A percentile compares a stretch with the other conserved stretches of the same genome.
Conservation (phyloP, 345 rosid genomes). For the Populus alba region DNA sequence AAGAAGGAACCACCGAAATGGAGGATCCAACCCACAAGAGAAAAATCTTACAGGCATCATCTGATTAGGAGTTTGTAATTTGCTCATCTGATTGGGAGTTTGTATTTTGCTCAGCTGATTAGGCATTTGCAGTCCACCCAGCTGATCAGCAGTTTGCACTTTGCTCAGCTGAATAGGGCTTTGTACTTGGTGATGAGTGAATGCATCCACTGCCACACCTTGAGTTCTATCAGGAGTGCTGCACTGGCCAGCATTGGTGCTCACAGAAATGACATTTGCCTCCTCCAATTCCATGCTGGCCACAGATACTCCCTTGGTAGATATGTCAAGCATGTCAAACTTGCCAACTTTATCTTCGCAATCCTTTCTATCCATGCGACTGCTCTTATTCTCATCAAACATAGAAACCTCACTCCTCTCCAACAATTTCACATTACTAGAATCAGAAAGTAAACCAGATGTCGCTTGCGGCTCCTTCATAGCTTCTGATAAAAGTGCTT, state of each 20-base stretch:
- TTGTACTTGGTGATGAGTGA: conserved; percentile 11
- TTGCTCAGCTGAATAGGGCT: conserved; percentile 26
- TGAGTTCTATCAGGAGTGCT: conserved; percentile 11
- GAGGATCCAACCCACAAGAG: conserved; percentile 8
- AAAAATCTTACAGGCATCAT: background rate
- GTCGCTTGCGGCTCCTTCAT: conserved; percentile 29
- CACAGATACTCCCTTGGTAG: conserved; percentile 20
- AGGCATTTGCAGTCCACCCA: background rate
- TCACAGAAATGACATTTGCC: conserved; percentile 23
- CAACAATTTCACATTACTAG: conserved; percentile 11
- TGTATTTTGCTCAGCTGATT: conserved; percentile 16
- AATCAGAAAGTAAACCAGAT: conserved; percentile 22
- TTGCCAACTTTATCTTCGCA: conserved; percentile 13
- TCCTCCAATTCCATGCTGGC: conserved; percentile 26
- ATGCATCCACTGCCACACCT: conserved; percentile 10
- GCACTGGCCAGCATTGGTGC: conserved; percentile 15
- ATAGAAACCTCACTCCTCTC: conserved; percentile 19
- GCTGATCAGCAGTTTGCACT: background rate
- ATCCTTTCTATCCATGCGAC: conserved; percentile 16
- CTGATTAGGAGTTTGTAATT: too few relatives aligned
- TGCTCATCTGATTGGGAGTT: background rate
- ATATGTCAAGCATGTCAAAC: conserved; percentile 24
- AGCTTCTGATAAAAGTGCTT: conserved; percentile 63
- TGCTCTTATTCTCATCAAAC: conserved; percentile 18
- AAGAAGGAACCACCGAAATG: conserved; percentile 2